Base-by-base conservation (phyloP, 2,329 filamentous ascomycete species). In the Pyrenophora graminea region DNA sequence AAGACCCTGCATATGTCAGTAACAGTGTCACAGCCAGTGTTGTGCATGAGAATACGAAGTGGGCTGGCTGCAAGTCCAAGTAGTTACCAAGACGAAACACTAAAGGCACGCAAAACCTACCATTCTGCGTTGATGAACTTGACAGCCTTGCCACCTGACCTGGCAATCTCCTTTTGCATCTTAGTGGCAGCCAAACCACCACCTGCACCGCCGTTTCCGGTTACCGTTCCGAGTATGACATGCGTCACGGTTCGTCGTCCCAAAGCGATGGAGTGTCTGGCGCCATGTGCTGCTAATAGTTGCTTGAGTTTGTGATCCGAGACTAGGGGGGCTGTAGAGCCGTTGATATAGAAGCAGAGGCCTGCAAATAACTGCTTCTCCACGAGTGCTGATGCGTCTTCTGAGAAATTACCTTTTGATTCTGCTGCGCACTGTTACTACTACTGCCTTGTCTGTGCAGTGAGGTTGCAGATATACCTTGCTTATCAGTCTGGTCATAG, bases 301-400 rank as follows among this genome's bases (percentile, higher is more conserved):
- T 86, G 85, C 77, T 94, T 95, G 50, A 97, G 82, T 69, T 84
- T 88, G 76, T 96, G 89, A 72, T 97, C 92, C 12, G 90, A 95
- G 55, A 96, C 82, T 19, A 85, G 73, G 1, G 92, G 91, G 53
- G 86, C 82, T 2, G 91, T 96, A 60, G 89, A 92, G 54, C 91
- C 91, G 73, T 96, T 96, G 73, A 97, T 82, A 75, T 93, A 94
- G 63, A 96, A 82, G 44, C 84, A 86, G 18, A 91, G 80, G 13
- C 85, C 84, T 38, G 82, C 75, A 69, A 97, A 92, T 45, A 95
- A 82, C 39, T 77, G 70, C 39, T 64, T 71, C 32, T 67, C 39
- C 12, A 34, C 40, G 12, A 39, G 45, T 25, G 47, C 53, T 19
- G 58, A 34, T 7, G 37, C 17, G 32, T 48, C 10, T 18, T 45